phyloP scores from a whole-genome alignment of 257 asterid species.

The Coffea eugenioides region DNA sequence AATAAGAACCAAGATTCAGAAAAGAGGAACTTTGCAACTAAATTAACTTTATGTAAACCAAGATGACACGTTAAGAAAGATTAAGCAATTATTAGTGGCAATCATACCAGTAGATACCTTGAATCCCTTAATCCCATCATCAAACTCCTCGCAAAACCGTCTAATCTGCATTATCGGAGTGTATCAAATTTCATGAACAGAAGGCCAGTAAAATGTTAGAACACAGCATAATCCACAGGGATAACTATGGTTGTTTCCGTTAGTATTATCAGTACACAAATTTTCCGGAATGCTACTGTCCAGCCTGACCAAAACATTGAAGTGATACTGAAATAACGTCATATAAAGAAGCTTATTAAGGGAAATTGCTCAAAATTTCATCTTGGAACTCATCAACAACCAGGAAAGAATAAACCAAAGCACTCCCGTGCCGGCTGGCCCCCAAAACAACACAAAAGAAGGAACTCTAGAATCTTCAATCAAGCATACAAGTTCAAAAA shows the following conservation, averaged over 20 bases:
- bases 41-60: not conserved
- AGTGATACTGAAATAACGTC: not conserved
- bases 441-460: no score
- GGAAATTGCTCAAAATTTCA: not conserved
- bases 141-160: slow-evolving; percentile 64
- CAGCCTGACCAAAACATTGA: not conserved
- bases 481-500: no score
- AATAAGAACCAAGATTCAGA: not conserved
- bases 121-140: slow-evolving; percentile 63
- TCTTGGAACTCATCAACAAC: not conserved
- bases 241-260: no score
- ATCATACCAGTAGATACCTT: slow-evolving; percentile 86
- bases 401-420: not conserved
- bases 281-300: not conserved
- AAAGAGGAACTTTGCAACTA: not conserved
- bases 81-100: not conserved
- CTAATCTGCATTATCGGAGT: slow-evolving; percentile 49
- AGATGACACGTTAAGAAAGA: not conserved
- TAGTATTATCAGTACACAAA: not conserved
- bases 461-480: no score
- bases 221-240: no score
- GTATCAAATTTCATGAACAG: slow-evolving; percentile 7
- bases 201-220: not conserved
- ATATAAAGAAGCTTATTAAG: not conserved
- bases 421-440: no score